phyloP scores from a whole-genome alignment of 202 grass and related monocot genomes.

The Cymbopogon flexuosus region DNA sequence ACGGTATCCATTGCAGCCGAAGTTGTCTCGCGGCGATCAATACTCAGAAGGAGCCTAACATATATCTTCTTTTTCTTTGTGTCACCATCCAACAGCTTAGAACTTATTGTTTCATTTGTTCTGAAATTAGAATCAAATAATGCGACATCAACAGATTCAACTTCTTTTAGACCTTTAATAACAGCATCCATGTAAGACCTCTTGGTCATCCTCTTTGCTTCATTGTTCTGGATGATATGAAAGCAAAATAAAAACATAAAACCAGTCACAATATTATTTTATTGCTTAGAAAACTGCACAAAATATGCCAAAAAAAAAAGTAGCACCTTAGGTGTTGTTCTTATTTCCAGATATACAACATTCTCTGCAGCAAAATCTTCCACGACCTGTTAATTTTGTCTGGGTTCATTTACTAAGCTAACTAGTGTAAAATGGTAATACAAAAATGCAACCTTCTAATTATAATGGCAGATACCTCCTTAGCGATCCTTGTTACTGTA shows the following conservation, averaged over 20 bases:
- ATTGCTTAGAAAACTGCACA: neutral
- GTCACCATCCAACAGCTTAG: slow-evolving; percentile 17
- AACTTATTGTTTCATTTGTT: slow-evolving; percentile 24
- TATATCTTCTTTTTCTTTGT: slow-evolving; percentile 64
- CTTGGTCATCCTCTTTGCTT: slow-evolving; percentile 95
- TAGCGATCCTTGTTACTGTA: slow-evolving; percentile 81
- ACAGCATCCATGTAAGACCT: slow-evolving; percentile 88
- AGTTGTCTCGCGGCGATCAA: slow-evolving; percentile 78
- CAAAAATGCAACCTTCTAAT: neutral
- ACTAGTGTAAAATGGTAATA: neutral
- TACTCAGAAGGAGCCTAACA: slow-evolving; percentile 80
- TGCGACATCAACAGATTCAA: slow-evolving; percentile 59
- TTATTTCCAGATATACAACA: slow-evolving; percentile 90
- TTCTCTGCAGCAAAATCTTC: slow-evolving; percentile 97
- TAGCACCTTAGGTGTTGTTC: slow-evolving; percentile 90
- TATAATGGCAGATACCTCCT: slow-evolving; percentile 49
- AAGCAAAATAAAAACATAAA: neutral
- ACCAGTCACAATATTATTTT: neutral
- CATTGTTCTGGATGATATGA: slow-evolving; percentile 59
- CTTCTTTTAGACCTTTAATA: slow-evolving; percentile 67
- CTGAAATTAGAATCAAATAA: slow-evolving; percentile 44
- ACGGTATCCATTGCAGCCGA: slow-evolving; percentile 77
- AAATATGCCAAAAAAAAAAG: neutral
- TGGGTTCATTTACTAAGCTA: slow-evolving; percentile 14
- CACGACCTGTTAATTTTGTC: slow-evolving; percentile 50